A percentile compares a stretch with the other conserved stretches of the same genome.
Conservation (phyloP, 2,329 filamentous ascomycete genomes). For the Magnaporthiopsis incrustans region DNA sequence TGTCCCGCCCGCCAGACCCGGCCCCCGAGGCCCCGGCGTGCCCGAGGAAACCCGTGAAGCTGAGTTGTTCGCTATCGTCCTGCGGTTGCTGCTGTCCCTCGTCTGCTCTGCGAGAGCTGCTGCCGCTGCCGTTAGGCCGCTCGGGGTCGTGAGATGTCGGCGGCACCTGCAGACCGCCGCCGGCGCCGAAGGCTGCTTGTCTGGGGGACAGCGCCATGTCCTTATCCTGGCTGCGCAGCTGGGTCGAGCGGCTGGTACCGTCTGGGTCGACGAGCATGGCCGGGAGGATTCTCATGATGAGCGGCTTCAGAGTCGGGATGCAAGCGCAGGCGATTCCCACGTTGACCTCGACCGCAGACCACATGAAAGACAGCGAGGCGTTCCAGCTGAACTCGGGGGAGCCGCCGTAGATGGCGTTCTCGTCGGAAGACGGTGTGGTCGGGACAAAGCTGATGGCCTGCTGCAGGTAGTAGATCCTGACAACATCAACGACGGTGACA, state of each 20-base stretch:
- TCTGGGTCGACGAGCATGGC: slow-evolving; percentile 46
- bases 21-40: neutral
- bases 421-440: slow-evolving; percentile 26
- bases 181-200: neutral
- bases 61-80: slow-evolving; percentile 32
- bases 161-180: slow-evolving; percentile 5
- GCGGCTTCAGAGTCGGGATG: slow-evolving; percentile 83
- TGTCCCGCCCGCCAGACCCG: neutral
- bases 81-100: neutral
- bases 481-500: slow-evolving; percentile 78
- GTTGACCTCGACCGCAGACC: slow-evolving; percentile 88
- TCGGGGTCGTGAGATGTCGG: neutral
- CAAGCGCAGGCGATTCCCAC: slow-evolving; percentile 85
- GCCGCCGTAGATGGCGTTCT: slow-evolving; percentile 39
- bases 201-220: slow-evolving; percentile 16
- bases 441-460: slow-evolving; percentile 48
- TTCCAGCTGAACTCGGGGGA: slow-evolving; percentile 58
- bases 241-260: slow-evolving; percentile 18
- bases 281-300: slow-evolving; percentile 60
- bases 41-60: slow-evolving; percentile 26
- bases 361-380: slow-evolving; percentile 81
- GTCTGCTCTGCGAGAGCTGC: neutral
- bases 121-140: neutral
- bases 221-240: slow-evolving; percentile 1
- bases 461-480: slow-evolving; percentile 85